Evolutionary conservation across 2,329 filamentous ascomycete genomes (phyloP), one percentile per base, ranked within the genome.

Genomic region (Talaromyces sp.): DNA sequence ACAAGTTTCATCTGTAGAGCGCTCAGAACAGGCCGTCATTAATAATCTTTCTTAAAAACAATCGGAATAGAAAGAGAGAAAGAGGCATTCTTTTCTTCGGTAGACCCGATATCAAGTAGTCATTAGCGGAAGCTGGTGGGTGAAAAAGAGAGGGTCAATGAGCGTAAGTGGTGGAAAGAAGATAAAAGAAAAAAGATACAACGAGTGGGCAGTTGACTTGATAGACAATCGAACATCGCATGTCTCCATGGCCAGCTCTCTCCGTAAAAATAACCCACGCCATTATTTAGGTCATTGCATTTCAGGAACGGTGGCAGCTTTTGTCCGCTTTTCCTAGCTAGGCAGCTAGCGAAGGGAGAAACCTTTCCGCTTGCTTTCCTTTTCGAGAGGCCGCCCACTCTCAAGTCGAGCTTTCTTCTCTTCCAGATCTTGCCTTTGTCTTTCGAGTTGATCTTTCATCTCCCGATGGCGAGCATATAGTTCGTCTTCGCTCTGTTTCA

Each of bases 371-470:
- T 97, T 97, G 83, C 90, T 90, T 85, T 98, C 94, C 84, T 98
- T 93, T 84, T 98, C 95, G 83, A 98, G 83, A 70, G 95, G 95
- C 79, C 95, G 87, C 76, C 95, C 95, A 78, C 90, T 97, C 82
- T 99, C 95, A 83, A 99, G 85, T 74, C 95, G 90, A 70, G 87
- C 81, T 86, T 99, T 99, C 91, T 98, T 99, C 84, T 99, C 95
- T 80, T 99, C 95, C 76, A 99, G 87, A 80, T 99, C 95, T 79
- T 87, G 81, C 79, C 93, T 90, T 85, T 98, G 94, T 78, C 93
- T 89, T 76, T 99, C 95, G 74, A 99, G 88, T 81, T 98, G 94
- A 78, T 99, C 95, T 87, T 98, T 99, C 95, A 99, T 99, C 85
- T 99, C 95, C 78, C 94, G 90, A 85, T 99, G 95, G 73, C 95